These are phyloP conservation scores for Craterostigma plantagineum DNA, from an alignment of 257 asterid species.

Conservation along the genomic window DNA sequence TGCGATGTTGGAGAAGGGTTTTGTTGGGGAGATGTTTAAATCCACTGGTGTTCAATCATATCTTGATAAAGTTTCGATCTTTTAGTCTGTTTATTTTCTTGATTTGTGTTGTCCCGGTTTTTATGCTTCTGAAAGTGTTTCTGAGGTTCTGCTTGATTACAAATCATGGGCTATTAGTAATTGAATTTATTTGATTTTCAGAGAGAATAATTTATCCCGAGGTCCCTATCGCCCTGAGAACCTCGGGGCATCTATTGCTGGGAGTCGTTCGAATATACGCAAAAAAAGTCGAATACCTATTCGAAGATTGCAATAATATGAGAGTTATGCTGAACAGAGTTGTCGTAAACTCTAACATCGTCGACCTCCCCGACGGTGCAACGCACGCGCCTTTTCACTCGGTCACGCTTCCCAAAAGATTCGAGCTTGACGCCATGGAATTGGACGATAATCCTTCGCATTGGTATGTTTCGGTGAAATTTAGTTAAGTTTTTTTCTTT, in stretches of 20 bases:
- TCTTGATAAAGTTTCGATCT: no score
- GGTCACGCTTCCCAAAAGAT: slow-evolving; percentile 49
- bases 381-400: slow-evolving; percentile 47
- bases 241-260: slow-evolving; percentile 82
- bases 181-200: slow-evolving; percentile 12
- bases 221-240: slow-evolving; percentile 80
- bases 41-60: no score
- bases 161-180: no score
- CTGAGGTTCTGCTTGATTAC: no score
- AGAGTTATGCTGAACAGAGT: slow-evolving; percentile 27
- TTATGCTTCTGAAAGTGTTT: no score
- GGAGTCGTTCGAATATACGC: slow-evolving; percentile 91
- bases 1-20: no score
- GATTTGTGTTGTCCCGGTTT: no score
- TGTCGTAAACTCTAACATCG: slow-evolving; percentile 15
- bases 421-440: slow-evolving; percentile 47
- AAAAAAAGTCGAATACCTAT: slow-evolving; percentile 72
- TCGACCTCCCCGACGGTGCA: slow-evolving; percentile 55
- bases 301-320: slow-evolving; percentile 40
- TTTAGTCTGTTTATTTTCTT: no score
- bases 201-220: slow-evolving; percentile 65
- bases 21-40: no score
- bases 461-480: slow-evolving; percentile 31
- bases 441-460: slow-evolving; percentile 24
- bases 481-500: no score